Base-by-base conservation (phyloP, 768 basidiomycete species). In the Calvatia gigantea region DNA sequence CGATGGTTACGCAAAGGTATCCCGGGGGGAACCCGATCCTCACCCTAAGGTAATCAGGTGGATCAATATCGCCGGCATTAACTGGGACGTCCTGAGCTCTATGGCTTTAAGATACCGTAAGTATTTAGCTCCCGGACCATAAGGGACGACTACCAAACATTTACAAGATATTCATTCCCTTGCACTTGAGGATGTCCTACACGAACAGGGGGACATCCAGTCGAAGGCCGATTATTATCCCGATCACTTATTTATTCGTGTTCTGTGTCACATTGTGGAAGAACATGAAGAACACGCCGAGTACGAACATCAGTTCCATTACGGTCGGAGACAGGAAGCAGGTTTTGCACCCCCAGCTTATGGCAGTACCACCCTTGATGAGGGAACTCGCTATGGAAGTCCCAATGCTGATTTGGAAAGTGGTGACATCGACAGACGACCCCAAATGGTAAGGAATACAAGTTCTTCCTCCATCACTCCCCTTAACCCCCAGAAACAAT, bases 71-170 rank as follows among this genome's bases (percentile, higher is more conserved):
- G 79, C 79, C 7, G 85, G 86, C 0, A 65, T 78, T 33, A 74
- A 81, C 58, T 87, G 85, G 85, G 78, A 81, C 60, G 81, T 88
- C 11, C 70, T 89, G 41, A 83, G 83, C 59, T 74, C 77, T 2
- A 62, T 87, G 29, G 81, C 83, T 27, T 61, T 86, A 8, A 75
- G 74, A 60, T 86, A 84, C 61, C 78, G 85, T 84, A 54, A 57
- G 74, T 65, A 1, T 29, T 19, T 58, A 33, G 43, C 33, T 25
- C n/a, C 1, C 11, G 69, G 21, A 65, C 64, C 42, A 32, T 4
- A 31, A 25, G 31, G 25, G n/a, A 28, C 29, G 29, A 2, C 35
- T 47, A 52, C 21, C 45, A 33, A 37, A 52, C 23, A 64, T 27
- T 23, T 25, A 11, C 21, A 50, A 86, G 84, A 85, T 58, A 67